Percentiles rank a stretch among this genome's conserved stretches.
Conservation (phyloP, 129 eudicot genomes). For the carrot (Daucus carota) region DNA sequence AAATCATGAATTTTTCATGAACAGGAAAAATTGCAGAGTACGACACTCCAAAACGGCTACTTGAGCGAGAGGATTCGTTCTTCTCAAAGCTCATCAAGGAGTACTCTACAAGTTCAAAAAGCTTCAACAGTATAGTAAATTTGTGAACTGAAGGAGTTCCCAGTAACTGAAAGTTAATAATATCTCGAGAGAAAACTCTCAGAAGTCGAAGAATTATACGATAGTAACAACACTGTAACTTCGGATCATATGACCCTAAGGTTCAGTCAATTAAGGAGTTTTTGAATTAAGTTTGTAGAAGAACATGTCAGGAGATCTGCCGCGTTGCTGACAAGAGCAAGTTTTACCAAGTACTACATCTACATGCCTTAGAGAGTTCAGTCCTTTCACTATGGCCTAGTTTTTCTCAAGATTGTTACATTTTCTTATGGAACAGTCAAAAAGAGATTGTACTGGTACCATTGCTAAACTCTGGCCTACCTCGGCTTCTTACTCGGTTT, state of each 20-base stretch:
- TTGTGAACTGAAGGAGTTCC: too few species aligned
- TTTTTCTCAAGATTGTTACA: neutral
- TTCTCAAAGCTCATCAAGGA: constrained; percentile 83
- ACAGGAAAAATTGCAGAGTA: constrained; percentile 89
- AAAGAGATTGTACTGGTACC: neutral
- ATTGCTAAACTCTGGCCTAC: neutral
- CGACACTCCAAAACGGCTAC: constrained; percentile 76
- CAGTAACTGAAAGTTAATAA: too few species aligned
- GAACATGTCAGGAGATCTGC: neutral
- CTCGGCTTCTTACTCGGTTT: neutral
- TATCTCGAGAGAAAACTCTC: too few species aligned
- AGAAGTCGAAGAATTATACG: too few species aligned
- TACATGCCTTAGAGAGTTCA: too few species aligned
- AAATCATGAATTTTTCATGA: neutral
- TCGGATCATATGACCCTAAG: too few species aligned
- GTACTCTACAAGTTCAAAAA: constrained; percentile 78
- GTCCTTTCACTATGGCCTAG: too few species aligned
- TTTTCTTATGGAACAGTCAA: neutral
- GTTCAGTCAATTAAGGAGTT: too few species aligned
- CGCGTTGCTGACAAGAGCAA: neutral
- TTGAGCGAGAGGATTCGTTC: constrained; percentile 85
- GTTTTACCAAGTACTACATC: neutral
- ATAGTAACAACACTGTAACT: too few species aligned
- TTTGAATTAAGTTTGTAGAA: neutral
- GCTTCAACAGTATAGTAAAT: constrained; percentile 35